Base-by-base conservation (phyloP, 768 basidiomycete genomes). In the Kwoniella botswanensis region DNA sequence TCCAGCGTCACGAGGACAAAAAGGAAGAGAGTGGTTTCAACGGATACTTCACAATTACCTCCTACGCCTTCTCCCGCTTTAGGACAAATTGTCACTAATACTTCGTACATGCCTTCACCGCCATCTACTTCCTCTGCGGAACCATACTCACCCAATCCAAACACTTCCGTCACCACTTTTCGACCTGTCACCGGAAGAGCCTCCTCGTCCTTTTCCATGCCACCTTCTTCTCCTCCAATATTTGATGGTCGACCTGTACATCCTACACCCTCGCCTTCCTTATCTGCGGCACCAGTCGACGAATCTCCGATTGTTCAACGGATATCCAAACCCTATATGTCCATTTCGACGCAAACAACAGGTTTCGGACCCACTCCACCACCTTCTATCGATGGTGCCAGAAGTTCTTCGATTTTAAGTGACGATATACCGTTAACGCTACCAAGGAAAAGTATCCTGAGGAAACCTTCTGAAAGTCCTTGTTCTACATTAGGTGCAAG, bases 211-310 rank as follows among this genome's bases (percentile, higher is more conserved):
- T 54, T 18, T 24, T 73, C 72, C 4, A 52, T 73, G 43, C 68
- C 72, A 12, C 65, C 65, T 10, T 73, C 72, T 0, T 73, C 72
- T 4, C 69, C 72, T n/a, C 68, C 64, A 2, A 22, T 56, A 50
- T 57, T 29, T 18, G 22, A 64, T 21, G 18, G 11, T 44, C 26
- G 55, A 21, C 54, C 69, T 46, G 46, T 58, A 13, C 69, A 67
- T 18, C 74, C 69, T 52, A 72, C 67, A 46, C 71, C 69, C 24
- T 74, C 65, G 22, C 68, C 63, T 52, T 70, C 64, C 10, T 46
- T 66, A 26, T 71, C 70, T 17, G 58, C 58, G 13, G 24, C 70
- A n/a, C 17, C 59, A 9, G 17, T 24, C 29, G 55, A 59, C 18
- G 57, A 52, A 18, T 46, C 56, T 15, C 65, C 69, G 21, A 29